Base-by-base conservation (phyloP, 2,329 filamentous ascomycete species). In the Scytalidium sp. region DNA sequence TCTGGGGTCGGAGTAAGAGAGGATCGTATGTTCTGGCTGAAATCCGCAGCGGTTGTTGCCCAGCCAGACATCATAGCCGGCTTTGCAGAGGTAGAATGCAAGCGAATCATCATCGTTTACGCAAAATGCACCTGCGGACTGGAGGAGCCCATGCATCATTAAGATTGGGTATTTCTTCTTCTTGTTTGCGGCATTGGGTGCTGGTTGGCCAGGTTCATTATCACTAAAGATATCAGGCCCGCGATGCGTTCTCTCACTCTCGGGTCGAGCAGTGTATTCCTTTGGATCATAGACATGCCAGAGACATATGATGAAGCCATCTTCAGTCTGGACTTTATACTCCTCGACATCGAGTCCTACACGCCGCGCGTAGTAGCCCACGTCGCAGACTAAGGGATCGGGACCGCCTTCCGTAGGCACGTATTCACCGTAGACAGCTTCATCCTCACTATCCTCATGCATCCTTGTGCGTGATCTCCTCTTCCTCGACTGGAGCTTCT, bases 41-140 rank as follows among this genome's bases (percentile, higher is more conserved):
- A 94, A 90, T 1, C 92, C 92, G 63, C 91, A 96, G 19, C 93
- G 81, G 64, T 96, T 97, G 70, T 96, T 96, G 3, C 93, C 93
- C 15, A 97, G 76, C 92, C 92, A 97, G 36, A 97, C 90, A 66
- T 97, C 93, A 67, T 90, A 97, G 1, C 92, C 92, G 0, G 87
- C 84, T 69, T 96, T 96, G 68, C 88, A 91, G 7, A 97, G 83
- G 72, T 87, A 96, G 69, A 97, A 97, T 1, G 93, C 92, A 7
- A 97, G 77, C 21, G 88, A 93, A 57, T 90, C 84, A 54, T 96
- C 91, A 61, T 96, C 92, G 64, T 93, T 96, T 56, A 85, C 85
- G 67, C 91, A 96, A 64, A 90, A 97, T 0, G 92, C 88, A 3
- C 93, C 92, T 0, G 90, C 82, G 47, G 87, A 92, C 70, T 97